Evolutionary conservation across 805 yeast species (phyloP).

Genomic region (Kregervanrija delftensis): DNA sequence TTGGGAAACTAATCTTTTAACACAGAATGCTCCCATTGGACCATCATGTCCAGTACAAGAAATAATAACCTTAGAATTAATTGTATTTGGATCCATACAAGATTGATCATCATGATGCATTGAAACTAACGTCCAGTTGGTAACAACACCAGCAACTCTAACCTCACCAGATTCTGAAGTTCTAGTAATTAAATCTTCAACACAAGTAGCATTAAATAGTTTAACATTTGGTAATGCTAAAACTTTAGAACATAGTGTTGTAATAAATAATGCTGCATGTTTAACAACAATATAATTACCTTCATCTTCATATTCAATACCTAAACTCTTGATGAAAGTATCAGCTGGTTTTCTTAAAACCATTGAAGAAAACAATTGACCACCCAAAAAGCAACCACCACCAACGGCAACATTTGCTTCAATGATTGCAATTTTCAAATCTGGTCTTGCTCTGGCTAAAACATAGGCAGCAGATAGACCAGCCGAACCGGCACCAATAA

Average conservation of each 20-base stretch:
- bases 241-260: conserved; percentile 64
- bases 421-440: conserved; percentile 63
- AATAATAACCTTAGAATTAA: conserved; percentile 56
- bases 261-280: conserved; percentile 66
- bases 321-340: conserved; percentile 54
- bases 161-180: conserved; percentile 52
- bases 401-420: conserved; percentile 76
- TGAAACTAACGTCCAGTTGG: conserved; percentile 76
- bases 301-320: conserved; percentile 66
- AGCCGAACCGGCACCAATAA: conserved; percentile 74
- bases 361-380: conserved; percentile 73
- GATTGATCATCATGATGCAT: conserved; percentile 71
- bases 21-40: conserved; percentile 75
- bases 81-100: conserved; percentile 79
- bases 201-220: conserved; percentile 74
- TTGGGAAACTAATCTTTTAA: conserved; percentile 55
- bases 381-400: conserved; percentile 77
- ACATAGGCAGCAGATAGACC: conserved; percentile 73
- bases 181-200: conserved; percentile 73
- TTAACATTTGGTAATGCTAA: conserved; percentile 68
- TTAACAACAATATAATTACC: conserved; percentile 76
- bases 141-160: conserved; percentile 72
- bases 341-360: conserved; percentile 77
- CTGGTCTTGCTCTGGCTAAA: conserved; percentile 68
- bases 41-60: conserved; percentile 81